Evolutionary conservation across 2,329 filamentous ascomycete genomes (phyloP), one percentile per base, ranked within the genome.

Genomic region (Venturiaceae sp.): DNA sequence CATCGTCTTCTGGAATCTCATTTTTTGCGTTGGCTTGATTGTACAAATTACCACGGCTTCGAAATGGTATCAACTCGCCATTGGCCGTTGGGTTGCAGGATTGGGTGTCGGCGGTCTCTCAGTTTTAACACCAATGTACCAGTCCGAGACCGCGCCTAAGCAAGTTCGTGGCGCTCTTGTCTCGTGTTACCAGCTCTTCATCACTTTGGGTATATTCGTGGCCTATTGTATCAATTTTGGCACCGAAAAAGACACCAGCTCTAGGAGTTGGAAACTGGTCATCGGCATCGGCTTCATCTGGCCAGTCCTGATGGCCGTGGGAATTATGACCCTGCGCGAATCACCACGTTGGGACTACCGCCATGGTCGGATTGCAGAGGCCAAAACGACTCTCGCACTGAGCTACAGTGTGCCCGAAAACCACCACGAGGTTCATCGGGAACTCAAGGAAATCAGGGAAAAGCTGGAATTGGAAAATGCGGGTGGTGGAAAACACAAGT

Each of bases 141-240:
- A 87, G 67, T 81, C 79, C 16, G 85, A 88, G 69, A 83, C 79
- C 58, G 81, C 82, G 2, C 85, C 85, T 0, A 78, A 83, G 61
- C 79, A 83, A 60, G 80, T 88, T 55, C 81, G 85, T 64, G 83
- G 83, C 65, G 76, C 83, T 6, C 75, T 87, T 39, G 79, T 88
- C 30, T 41, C 80, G 1, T 81, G 78, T 55, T 88, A 87, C 69
- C 85, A 88, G 73, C 77, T 88, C 3, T 82, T 86, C 68, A 84
- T 88, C 67, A 88, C 85, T 0, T 74, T 87, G 30, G 85, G 85
- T 53, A 87, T 88, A 67, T 83, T 76, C 57, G 66, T 74, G 23
- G 77, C 73, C 1, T 73, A 73, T 60, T 70, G 71, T 64, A 75
- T 78, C 69, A 85, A 87, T 68, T 86, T 74, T 66, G 83, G 83